phyloP scores from a whole-genome alignment of 192 early-diverging fungal species.

The Lobosporangium transversale region DNA sequence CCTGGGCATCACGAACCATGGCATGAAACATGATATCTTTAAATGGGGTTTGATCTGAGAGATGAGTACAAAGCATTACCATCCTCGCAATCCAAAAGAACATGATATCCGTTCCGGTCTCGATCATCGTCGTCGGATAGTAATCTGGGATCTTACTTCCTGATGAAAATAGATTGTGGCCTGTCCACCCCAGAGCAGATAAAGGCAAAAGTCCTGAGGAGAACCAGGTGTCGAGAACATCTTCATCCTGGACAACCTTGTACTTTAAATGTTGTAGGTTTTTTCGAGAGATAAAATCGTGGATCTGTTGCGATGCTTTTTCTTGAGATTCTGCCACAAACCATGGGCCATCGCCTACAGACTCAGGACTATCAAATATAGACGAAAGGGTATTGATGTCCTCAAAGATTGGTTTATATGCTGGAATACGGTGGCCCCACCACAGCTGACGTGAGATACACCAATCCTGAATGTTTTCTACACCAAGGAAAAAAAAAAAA shows the following conservation, averaged over 20 bases:
- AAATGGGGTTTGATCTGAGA: conserved; percentile 86
- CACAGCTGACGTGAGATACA: conserved; percentile 97
- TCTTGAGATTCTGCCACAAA: conserved; percentile 67
- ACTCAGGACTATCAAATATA: conserved; percentile 1
- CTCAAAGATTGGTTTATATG: conserved; percentile 78
- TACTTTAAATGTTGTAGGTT: conserved; percentile 46
- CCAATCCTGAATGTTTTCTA: conserved; percentile 91
- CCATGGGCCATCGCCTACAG: conserved; percentile 68
- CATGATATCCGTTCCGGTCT: conserved; percentile 96
- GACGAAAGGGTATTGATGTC: not conserved
- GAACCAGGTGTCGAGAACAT: conserved; percentile 99
- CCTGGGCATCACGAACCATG: conserved; percentile 90
- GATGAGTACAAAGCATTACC: conserved; percentile 93
- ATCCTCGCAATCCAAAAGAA: conserved; percentile 99
- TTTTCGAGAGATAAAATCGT: conserved; percentile 55
- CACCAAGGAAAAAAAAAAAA: no score
- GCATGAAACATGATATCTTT: conserved; percentile 91
- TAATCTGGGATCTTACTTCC: conserved; percentile 62
- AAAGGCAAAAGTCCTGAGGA: conserved; percentile 94
- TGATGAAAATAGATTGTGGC: conserved; percentile 11
- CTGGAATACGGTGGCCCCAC: conserved; percentile 98
- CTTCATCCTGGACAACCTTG: conserved; percentile 78
- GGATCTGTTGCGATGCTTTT: conserved; percentile 68
- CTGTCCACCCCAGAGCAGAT: conserved; percentile 67
- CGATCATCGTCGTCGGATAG: conserved; percentile 86